Evolutionary conservation across 2,329 filamentous ascomycete genomes (phyloP).

Genomic region (Fusarium xylarioides): DNA sequence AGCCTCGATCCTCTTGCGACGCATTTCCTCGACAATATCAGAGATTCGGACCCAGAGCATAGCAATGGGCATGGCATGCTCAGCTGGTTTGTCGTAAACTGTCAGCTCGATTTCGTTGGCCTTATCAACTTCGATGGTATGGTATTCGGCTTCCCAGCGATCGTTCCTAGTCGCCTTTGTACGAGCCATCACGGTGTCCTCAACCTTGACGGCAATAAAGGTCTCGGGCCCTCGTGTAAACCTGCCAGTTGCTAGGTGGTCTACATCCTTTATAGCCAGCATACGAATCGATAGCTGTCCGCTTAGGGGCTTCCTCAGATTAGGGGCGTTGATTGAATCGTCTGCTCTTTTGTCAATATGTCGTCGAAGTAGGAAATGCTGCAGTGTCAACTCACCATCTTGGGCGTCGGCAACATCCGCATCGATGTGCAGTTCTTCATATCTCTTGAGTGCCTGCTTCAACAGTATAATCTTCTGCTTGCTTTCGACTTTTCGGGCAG

Average conservation of each 20-base stretch:
- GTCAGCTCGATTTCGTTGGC: conserved; percentile 98
- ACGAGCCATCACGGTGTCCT: conserved; percentile 89
- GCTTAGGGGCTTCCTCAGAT: conserved; percentile 93
- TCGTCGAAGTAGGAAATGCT: neutral
- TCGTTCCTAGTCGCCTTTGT: conserved; percentile 88
- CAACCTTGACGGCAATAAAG: conserved; percentile 95
- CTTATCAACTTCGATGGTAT: conserved; percentile 95
- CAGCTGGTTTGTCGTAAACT: conserved; percentile 93
- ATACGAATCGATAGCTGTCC: conserved; percentile 89
- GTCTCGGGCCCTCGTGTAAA: conserved; percentile 94
- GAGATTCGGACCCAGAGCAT: conserved; percentile 97
- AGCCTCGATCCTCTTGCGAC: conserved; percentile 94
- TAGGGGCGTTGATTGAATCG: conserved; percentile 95
- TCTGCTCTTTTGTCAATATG: conserved; percentile 62
- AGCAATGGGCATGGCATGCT: conserved; percentile 90
- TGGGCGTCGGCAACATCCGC: conserved; percentile 80
- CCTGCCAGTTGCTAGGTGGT: conserved; percentile 84
- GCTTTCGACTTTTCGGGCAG: conserved; percentile 89
- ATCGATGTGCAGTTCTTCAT: conserved; percentile 96
- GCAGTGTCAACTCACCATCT: conserved; percentile 71
- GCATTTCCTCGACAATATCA: conserved; percentile 97
- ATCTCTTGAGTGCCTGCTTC: conserved; percentile 95
- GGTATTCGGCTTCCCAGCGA: conserved; percentile 89
- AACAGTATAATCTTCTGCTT: conserved; percentile 97
- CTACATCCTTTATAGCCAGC: conserved; percentile 90